phyloP scores from a whole-genome alignment of 352 stramenopile genomes.

The Phytophthora tubulina region DNA sequence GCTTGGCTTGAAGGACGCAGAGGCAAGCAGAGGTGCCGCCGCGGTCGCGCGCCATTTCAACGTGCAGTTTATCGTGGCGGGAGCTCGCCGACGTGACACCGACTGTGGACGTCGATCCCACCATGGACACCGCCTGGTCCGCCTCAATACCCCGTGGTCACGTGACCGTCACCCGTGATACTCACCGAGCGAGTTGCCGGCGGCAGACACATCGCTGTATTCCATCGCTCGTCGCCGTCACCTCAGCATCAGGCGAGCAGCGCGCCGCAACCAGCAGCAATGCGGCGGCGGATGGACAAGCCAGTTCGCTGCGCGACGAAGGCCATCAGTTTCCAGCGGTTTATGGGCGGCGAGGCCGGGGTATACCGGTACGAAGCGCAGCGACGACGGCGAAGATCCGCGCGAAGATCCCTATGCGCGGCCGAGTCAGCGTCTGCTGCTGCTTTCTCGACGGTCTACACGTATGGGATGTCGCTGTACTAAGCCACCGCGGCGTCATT shows the following conservation, averaged over 20 bases:
- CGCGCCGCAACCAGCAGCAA: conserved; percentile 19
- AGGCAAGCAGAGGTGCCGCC: conserved; percentile 9
- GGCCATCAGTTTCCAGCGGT: neutral
- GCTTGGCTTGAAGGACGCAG: conserved; percentile 22
- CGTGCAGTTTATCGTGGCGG: neutral
- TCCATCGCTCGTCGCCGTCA: conserved; percentile 27
- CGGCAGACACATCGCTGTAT: conserved; percentile 29
- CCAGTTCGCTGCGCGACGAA: neutral
- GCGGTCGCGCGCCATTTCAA: conserved; percentile 21
- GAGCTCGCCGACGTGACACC: neutral
- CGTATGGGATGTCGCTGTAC: neutral
- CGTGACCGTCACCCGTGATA: no score
- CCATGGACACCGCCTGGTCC: conserved; percentile 25
- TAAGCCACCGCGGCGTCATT: neutral
- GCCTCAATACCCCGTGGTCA: neutral
- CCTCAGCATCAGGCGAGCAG: conserved; percentile 21
- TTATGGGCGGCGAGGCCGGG: neutral
- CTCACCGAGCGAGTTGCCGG: no score
- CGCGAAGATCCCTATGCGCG: conserved; percentile 16
- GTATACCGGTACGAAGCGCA: neutral
- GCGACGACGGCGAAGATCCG: conserved; percentile 6
- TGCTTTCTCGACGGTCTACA: neutral
- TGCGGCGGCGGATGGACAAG: neutral
- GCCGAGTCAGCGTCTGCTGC: neutral
- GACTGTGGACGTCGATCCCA: conserved; percentile 17